Evolutionary conservation across 495 filamentous ascomycete genomes (phyloP).

Genomic region (Aspergillus ellipticus): DNA sequence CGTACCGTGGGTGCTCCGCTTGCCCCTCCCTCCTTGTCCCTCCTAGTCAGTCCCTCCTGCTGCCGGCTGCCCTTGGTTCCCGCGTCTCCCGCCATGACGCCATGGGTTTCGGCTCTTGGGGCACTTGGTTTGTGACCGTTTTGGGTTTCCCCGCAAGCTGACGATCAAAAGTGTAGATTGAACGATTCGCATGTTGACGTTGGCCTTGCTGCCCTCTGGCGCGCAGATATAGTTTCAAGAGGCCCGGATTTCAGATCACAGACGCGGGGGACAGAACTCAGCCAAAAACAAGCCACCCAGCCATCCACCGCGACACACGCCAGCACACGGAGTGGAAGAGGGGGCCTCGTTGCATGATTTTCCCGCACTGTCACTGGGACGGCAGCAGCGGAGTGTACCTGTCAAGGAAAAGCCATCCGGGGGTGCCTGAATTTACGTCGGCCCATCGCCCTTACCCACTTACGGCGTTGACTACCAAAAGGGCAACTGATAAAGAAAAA

Average conservation of each 20-base stretch:
- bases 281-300: too few relatives aligned
- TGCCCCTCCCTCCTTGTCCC: conserved; percentile 1
- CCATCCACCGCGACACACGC: not conserved
- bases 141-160: conserved; percentile 17
- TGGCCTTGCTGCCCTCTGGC: too few relatives aligned
- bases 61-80: too few relatives aligned
- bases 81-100: conserved; percentile 13
- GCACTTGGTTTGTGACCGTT: not conserved
- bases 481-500: not conserved
- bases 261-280: too few relatives aligned
- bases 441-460: not conserved
- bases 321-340: not conserved
- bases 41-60: too few relatives aligned
- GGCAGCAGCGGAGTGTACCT: not conserved
- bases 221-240: not conserved
- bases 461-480: not conserved
- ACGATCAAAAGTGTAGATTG: conserved; percentile 11
- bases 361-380: not conserved
- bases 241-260: not conserved
- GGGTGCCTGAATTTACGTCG: conserved; percentile 4
- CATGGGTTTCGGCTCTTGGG: conserved; percentile 13
- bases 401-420: conserved; percentile 3
- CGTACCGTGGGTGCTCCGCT: conserved; percentile 6
- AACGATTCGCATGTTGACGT: not conserved
- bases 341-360: not conserved